phyloP scores from a whole-genome alignment of 768 basidiomycete species.

The Porpolomopsis calyptriformis region DNA sequence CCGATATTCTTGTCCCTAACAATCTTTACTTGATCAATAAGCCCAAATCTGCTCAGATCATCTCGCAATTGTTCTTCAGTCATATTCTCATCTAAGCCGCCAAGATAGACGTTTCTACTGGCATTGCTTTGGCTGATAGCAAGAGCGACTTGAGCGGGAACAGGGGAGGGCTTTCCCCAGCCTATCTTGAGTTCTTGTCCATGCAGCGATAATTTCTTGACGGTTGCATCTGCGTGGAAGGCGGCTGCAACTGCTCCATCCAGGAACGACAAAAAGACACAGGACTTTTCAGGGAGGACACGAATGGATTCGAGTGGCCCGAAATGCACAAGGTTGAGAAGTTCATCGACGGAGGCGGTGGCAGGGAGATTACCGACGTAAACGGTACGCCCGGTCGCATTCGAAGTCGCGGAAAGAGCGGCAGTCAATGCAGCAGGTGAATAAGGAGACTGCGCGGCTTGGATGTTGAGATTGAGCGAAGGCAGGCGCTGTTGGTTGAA shows the following conservation, averaged over 20 bases:
- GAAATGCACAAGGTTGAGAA: slow-evolving; percentile 95
- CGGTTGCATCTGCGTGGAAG: slow-evolving; percentile 93
- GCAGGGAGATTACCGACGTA: slow-evolving; percentile 95
- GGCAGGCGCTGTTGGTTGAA: slow-evolving; percentile 53
- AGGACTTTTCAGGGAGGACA: slow-evolving; percentile 91
- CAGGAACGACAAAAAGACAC: slow-evolving; percentile 97
- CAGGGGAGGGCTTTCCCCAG: slow-evolving; percentile 91
- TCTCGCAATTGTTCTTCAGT: slow-evolving; percentile 90
- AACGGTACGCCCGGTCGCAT: slow-evolving; percentile 76
- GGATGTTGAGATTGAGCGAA: slow-evolving; percentile 56
- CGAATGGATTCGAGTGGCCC: slow-evolving; percentile 93
- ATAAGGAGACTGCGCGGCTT: slow-evolving; percentile 61
- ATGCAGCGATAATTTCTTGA: slow-evolving; percentile 88
- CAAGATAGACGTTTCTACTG: slow-evolving; percentile 92
- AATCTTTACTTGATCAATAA: slow-evolving; percentile 99
- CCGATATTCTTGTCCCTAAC: slow-evolving; percentile 99
- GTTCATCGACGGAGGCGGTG: slow-evolving; percentile 63
- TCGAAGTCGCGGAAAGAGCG: slow-evolving; percentile 56
- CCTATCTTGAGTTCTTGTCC: slow-evolving; percentile 97
- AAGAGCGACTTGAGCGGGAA: slow-evolving; percentile 74
- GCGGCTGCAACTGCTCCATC: slow-evolving; percentile 88
- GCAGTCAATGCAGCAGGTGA: slow-evolving; percentile 72
- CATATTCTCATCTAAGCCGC: slow-evolving; percentile 79
- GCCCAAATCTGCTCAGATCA: slow-evolving; percentile 83
- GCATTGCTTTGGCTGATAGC: slow-evolving; percentile 91